Evolutionary conservation across 495 filamentous ascomycete species (phyloP).

Genomic region (Aspergillus avenaceus): DNA sequence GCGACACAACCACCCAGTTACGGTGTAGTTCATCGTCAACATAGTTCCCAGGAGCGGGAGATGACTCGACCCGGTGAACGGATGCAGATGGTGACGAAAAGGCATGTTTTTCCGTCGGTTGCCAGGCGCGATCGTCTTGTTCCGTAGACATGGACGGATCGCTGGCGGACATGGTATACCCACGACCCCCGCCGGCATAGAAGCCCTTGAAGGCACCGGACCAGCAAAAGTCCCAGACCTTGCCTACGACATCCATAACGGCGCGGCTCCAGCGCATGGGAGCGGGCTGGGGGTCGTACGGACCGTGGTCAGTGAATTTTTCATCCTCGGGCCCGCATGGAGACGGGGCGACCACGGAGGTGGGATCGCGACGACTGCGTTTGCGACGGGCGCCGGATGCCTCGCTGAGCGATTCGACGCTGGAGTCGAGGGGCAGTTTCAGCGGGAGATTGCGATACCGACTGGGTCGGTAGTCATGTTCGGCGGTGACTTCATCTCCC

Average conservation of each 20-base stretch:
- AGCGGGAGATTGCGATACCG: constrained; percentile 40
- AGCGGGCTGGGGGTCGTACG: constrained; percentile 16
- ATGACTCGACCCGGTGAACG: constrained; percentile 10
- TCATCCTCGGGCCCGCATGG: constrained; percentile 11
- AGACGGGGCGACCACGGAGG: constrained; percentile 15
- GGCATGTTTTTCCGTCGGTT: constrained; percentile 21
- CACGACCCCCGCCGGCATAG: constrained; percentile 74
- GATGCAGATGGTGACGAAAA: constrained; percentile 18
- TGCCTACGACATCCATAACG: constrained; percentile 62
- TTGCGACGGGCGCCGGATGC: constrained; percentile 30
- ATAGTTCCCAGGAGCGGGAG: constrained; percentile 28
- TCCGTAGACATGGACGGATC: constrained; percentile 1
- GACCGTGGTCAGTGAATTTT: constrained; percentile 18
- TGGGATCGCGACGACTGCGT: constrained; percentile 37
- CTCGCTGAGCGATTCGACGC: constrained; percentile 25
- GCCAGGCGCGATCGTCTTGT: neutral
- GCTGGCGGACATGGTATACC: constrained; percentile 49
- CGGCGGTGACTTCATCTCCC: constrained; percentile 36
- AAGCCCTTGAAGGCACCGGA: constrained; percentile 73
- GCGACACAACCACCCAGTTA: constrained; percentile 75
- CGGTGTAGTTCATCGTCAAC: constrained; percentile 52
- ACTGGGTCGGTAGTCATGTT: constrained; percentile 44
- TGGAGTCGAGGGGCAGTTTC: constrained; percentile 28
- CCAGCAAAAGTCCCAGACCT: constrained; percentile 79
- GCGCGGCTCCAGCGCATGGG: constrained; percentile 41